A percentile compares a stretch with the other conserved stretches of the same genome.
Conservation (phyloP, 257 asterid species). For the Agastache rugosa region DNA sequence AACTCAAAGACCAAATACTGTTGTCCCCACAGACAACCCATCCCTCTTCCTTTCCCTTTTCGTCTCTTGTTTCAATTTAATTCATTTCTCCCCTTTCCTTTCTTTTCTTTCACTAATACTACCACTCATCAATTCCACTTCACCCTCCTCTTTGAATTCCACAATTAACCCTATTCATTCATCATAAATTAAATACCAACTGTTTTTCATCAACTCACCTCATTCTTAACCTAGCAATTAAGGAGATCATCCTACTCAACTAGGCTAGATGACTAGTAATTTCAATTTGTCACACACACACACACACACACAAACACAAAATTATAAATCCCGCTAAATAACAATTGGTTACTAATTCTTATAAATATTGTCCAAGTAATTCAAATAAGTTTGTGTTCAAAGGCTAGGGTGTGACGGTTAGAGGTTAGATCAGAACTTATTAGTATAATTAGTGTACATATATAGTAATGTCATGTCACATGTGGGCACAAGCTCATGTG, state of each 20-base stretch:
- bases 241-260: not conserved
- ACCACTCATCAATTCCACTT: not conserved
- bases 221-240: not conserved
- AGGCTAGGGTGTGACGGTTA: not conserved
- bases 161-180: not conserved
- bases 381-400: too few relatives aligned
- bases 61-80: not conserved
- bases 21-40: conserved; percentile 36
- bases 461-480: not conserved
- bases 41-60: conserved; percentile 37
- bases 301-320: not conserved
- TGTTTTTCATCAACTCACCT: conserved; percentile 2
- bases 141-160: conserved; percentile 1
- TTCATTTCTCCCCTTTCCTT: conserved; percentile 9
- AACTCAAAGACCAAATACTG: conserved; percentile 29
- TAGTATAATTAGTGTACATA: not conserved
- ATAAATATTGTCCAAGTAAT: too few relatives aligned
- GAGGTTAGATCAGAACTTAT: not conserved
- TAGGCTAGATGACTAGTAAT: not conserved
- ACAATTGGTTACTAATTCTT: too few relatives aligned
- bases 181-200: not conserved
- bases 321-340: too few relatives aligned
- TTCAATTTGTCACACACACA: not conserved
- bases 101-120: not conserved
- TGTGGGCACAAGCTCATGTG: not conserved